Conservation (phyloP, 176 grass and related monocot species). For the Hordeum marinum region DNA sequence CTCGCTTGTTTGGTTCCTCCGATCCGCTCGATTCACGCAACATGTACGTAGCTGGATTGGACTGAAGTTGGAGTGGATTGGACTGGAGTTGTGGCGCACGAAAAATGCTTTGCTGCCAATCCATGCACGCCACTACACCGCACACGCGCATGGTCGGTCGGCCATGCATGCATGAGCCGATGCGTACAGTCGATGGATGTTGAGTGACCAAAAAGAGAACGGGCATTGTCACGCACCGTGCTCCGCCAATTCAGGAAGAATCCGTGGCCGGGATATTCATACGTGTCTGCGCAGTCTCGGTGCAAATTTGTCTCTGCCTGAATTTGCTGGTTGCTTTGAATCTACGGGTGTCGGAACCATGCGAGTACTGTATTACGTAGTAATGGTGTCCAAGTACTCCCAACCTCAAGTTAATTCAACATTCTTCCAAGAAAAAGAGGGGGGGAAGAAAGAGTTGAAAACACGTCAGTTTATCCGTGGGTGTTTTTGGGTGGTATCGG, state of each 20-base stretch:
- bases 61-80: no score
- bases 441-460: no score
- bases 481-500: neutral
- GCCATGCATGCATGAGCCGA: no score
- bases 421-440: neutral
- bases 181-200: no score
- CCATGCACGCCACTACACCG: no score
- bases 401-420: neutral
- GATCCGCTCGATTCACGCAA: neutral
- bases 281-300: neutral
- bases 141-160: no score
- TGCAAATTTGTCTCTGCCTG: neutral
- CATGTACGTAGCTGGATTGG: no score
- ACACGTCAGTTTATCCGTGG: neutral
- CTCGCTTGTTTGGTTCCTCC: neutral
- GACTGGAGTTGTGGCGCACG: no score
- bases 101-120: no score
- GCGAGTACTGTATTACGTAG: neutral
- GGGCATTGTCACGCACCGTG: neutral
- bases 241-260: neutral
- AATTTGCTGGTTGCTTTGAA: neutral
- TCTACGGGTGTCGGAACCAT: neutral
- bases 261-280: neutral
- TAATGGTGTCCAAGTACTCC: neutral
- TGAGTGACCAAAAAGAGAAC: no score